Evolutionary conservation across 371 early-diverging fungal genomes (phyloP), one percentile per base, ranked within the genome.

Genomic region (Choanephora cucurbitarum): DNA sequence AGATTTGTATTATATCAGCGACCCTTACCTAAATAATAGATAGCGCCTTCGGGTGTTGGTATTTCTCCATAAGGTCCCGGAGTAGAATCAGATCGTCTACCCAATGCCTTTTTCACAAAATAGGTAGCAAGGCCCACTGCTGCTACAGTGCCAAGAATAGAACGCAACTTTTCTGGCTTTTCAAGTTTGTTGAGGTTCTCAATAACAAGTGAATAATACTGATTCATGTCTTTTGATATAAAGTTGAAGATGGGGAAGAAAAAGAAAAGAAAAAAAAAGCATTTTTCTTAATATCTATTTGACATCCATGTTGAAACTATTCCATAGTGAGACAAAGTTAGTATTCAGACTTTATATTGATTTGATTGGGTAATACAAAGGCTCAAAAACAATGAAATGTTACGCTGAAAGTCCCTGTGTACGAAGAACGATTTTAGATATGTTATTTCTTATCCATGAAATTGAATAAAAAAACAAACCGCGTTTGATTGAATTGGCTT

Each of bases 11-110:
- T 34, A 33, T 34, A 19, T 32, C 5, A 6, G 5, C 10, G 21
- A 7, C 7, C 7, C 11, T 49, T 53, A 65, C 66, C 66, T 7
- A 60, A 18, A 34, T 57, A 60, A 37, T 41, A 39, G 1, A 54
- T 40, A 19, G 58, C 44, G 0, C 58, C 54, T 17, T 40, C n/a
- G 1, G 64, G 64, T 8, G 51, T 58, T 18, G 64, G 64, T 6
- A 64, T 64, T 21, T 39, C 41, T 19, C 46, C 47, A 9, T 24
- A 13, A 1, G 32, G 45, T 7, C 41, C 48, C n/a, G 2, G 10
- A 7, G 39, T 8, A 22, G 6, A 28, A 1, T 31, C 10, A 9
- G 10, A 6, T 0, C 8, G 1, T 31, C n/a, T 44, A 0, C 1
- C 2, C 11, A 57, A 17, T 0, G 28, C 19, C 5, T 10, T 31